Evolutionary conservation across 1,139 yeast species (phyloP).

Genomic region (Pichia sp.): DNA sequence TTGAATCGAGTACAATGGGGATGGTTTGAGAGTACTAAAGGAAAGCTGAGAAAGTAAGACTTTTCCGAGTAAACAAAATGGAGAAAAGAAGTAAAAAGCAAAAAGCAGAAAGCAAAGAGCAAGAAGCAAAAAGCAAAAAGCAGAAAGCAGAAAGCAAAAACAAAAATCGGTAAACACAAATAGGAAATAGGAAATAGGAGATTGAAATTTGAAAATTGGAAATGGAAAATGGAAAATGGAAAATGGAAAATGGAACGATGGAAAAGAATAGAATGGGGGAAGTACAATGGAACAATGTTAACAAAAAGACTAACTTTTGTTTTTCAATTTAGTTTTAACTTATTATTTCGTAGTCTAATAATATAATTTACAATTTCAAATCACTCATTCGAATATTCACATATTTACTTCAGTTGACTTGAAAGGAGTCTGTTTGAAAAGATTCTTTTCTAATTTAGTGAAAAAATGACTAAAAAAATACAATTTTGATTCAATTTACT

Average conservation of each 20-base stretch:
- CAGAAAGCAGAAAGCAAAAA: no score
- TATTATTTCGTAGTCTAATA: neutral
- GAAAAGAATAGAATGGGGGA: neutral
- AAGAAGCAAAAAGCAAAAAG: no score
- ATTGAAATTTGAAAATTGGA: no score
- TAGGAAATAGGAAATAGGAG: no score
- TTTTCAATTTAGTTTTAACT: neutral
- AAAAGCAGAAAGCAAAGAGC: no score
- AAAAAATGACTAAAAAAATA: neutral
- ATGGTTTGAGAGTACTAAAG: neutral
- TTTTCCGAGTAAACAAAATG: neutral
- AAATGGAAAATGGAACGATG: neutral
- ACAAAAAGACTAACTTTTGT: neutral
- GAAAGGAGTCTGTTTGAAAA: constrained; percentile 1
- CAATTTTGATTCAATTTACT: neutral
- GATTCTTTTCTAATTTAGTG: neutral
- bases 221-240: neutral
- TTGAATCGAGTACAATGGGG: no score
- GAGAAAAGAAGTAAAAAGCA: neutral
- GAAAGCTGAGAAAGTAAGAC: neutral
- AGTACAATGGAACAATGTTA: neutral
- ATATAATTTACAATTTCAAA: neutral
- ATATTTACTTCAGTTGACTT: constrained; percentile 3
- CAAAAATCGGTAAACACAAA: no score
- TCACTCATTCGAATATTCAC: neutral